Conservation (phyloP, 768 basidiomycete species). For the Cystobasidium ongulense region DNA sequence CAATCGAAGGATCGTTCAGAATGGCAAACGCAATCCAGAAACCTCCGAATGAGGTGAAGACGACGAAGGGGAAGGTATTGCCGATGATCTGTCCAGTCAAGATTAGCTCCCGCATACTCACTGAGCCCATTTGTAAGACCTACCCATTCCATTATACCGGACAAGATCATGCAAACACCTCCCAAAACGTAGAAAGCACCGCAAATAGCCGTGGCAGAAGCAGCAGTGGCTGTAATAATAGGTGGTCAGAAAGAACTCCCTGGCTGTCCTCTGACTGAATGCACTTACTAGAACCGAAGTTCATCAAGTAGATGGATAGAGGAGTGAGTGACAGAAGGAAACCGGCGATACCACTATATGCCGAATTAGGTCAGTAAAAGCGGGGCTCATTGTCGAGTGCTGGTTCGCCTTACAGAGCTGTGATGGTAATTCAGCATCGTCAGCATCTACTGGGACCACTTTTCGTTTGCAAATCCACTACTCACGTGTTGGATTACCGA, state of each 20-base stretch:
- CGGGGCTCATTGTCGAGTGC: too few species aligned
- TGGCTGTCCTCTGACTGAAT: too few species aligned
- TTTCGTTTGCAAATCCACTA: not conserved
- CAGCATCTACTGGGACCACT: not conserved
- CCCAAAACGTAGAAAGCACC: slow-evolving; percentile 39
- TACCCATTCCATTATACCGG: slow-evolving; percentile 39
- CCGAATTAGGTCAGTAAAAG: not conserved
- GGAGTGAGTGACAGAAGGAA: slow-evolving; percentile 41
- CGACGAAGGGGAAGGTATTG: slow-evolving; percentile 41
- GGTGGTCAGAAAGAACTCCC: too few species aligned
- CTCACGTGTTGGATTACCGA: slow-evolving; percentile 39
- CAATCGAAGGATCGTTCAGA: slow-evolving; percentile 36
- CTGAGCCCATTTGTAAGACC: slow-evolving; percentile 12
- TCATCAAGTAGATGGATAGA: slow-evolving; percentile 40
- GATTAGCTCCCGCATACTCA: not conserved
- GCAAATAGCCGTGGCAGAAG: not conserved
- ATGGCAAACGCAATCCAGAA: slow-evolving; percentile 40
- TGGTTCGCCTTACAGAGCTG: not conserved
- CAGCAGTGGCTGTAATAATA: not conserved
- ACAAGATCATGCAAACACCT: slow-evolving; percentile 36
- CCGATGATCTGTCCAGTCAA: not conserved
- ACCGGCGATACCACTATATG: slow-evolving; percentile 36
- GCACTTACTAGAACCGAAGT: slow-evolving; percentile 28
- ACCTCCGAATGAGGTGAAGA: slow-evolving; percentile 39
- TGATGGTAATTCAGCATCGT: not conserved